These are phyloP conservation scores for Atkinsonella texensis DNA, from an alignment of 2,329 filamentous ascomycete species.

Conservation along the genomic window DNA sequence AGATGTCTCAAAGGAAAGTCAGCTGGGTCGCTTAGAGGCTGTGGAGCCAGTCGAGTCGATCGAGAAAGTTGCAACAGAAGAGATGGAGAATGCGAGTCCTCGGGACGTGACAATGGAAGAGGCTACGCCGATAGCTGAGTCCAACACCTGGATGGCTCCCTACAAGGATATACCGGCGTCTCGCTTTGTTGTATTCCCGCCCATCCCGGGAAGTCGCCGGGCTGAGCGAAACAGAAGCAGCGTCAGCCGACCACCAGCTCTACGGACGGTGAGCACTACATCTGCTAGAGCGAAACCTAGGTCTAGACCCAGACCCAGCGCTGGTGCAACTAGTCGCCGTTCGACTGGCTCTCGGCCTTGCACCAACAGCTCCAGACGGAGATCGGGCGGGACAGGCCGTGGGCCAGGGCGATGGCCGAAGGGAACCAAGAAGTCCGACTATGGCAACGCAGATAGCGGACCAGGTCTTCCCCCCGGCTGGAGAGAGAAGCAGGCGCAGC, in stretches of 20 bases:
- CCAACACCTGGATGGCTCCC: conserved; percentile 30
- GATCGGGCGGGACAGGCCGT: conserved; percentile 49
- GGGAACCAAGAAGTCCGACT: conserved; percentile 56
- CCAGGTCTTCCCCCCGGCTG: conserved; percentile 50
- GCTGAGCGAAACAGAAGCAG: conserved; percentile 32
- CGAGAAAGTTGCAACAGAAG: conserved; percentile 16
- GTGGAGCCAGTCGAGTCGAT: conserved; percentile 18
- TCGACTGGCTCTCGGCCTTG: conserved; percentile 27
- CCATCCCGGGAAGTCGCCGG: conserved; percentile 39
- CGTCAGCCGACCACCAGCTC: conserved; percentile 24
- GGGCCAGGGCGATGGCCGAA: conserved; percentile 56
- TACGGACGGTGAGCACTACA: conserved; percentile 23
- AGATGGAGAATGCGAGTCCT: conserved; percentile 20
- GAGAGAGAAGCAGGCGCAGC: conserved; percentile 22
- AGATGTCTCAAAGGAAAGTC: background rate
- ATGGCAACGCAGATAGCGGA: conserved; percentile 53
- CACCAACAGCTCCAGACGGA: conserved; percentile 33
- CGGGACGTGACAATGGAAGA: conserved; percentile 17
- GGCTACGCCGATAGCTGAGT: conserved; percentile 11
- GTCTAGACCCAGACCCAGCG: conserved; percentile 29
- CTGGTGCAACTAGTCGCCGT: conserved; percentile 16
- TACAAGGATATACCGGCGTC: conserved; percentile 52
- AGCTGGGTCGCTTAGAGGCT: conserved; percentile 7
- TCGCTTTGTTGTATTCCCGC: conserved; percentile 70
- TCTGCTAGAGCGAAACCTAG: conserved; percentile 27